A percentile compares a stretch with the other conserved stretches of the same genome.
Conservation (phyloP, 2,329 filamentous ascomycete genomes). For the Apiospora rasikravindrae region DNA sequence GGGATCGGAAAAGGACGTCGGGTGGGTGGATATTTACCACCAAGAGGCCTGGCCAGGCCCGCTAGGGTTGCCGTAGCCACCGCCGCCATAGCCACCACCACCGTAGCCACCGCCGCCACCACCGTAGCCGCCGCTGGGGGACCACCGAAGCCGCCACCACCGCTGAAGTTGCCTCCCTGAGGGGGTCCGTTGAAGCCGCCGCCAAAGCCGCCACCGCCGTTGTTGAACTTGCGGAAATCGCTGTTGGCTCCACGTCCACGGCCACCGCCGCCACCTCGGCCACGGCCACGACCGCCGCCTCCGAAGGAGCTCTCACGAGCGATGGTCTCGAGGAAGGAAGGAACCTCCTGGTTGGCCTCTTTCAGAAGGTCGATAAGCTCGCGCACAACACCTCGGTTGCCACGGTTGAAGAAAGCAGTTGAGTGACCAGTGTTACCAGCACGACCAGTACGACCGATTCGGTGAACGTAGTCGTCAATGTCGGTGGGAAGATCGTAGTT, state of each 20-base stretch:
- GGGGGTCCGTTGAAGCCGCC: slow-evolving; percentile 52
- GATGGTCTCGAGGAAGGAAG: slow-evolving; percentile 93
- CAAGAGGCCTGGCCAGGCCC: slow-evolving; percentile 70
- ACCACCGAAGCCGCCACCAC: slow-evolving; percentile 50
- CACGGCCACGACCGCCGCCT: slow-evolving; percentile 63
- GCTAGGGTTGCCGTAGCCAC: slow-evolving; percentile 73
- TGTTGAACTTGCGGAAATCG: slow-evolving; percentile 85
- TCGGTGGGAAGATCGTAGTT: slow-evolving; percentile 99
- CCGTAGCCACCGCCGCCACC: slow-evolving; percentile 48
- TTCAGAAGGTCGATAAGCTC: slow-evolving; percentile 97
- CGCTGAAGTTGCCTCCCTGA: slow-evolving; percentile 46
- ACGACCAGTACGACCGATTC: slow-evolving; percentile 99
- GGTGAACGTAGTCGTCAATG: slow-evolving; percentile 98
- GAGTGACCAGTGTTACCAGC: slow-evolving; percentile 98
- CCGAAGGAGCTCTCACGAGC: slow-evolving; percentile 91
- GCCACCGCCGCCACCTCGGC: slow-evolving; percentile 73
- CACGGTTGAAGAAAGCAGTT: slow-evolving; percentile 99
- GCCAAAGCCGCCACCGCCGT: slow-evolving; percentile 50
- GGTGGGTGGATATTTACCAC: slow-evolving; percentile 57
- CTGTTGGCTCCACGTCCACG: slow-evolving; percentile 77
- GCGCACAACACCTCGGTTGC: slow-evolving; percentile 96
- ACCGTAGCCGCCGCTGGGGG: slow-evolving; percentile 45
- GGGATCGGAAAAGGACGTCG: background rate
- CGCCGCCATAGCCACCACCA: slow-evolving; percentile 51
- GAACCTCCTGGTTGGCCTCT: slow-evolving; percentile 97